Conservation (phyloP, 2,329 filamentous ascomycete genomes). For the Colletotrichum gloeosporioides region DNA sequence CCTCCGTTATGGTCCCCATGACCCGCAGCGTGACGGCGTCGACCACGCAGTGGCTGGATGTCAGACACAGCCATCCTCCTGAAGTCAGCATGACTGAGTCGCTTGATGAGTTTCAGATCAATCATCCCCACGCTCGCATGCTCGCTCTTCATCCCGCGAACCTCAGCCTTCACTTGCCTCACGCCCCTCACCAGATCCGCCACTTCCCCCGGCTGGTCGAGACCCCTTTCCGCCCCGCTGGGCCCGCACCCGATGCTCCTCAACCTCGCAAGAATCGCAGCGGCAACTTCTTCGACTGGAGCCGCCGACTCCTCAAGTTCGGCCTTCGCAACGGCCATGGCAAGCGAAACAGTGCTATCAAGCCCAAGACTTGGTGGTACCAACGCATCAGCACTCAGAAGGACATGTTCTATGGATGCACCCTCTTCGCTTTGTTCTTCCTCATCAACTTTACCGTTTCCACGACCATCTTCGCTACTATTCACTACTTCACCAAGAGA, state of each 20-base stretch:
- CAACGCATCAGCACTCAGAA: background rate
- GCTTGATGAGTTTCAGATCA: slow-evolving; percentile 14
- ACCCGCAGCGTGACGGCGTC: background rate
- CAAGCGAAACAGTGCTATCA: background rate
- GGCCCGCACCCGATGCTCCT: background rate
- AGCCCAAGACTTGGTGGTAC: background rate
- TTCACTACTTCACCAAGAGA: background rate
- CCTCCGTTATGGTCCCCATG: slow-evolving; percentile 4
- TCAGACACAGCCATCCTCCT: background rate
- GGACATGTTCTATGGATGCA: background rate
- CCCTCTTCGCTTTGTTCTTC: background rate
- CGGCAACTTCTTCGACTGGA: background rate
- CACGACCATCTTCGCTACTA: background rate
- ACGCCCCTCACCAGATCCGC: background rate
- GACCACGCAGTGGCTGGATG: background rate
- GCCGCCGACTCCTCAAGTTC: background rate
- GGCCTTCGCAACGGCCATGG: background rate
- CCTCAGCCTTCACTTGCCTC: background rate
- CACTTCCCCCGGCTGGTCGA: slow-evolving; percentile 1
- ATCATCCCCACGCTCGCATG: background rate
- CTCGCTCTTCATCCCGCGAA: background rate
- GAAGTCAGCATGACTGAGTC: slow-evolving; percentile 12
- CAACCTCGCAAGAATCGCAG: background rate
- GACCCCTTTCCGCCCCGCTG: background rate
- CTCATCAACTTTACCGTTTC: background rate